Evolutionary conservation across 164 flowering plant genomes (phyloP).

Genomic region (Akebia trifoliata): DNA sequence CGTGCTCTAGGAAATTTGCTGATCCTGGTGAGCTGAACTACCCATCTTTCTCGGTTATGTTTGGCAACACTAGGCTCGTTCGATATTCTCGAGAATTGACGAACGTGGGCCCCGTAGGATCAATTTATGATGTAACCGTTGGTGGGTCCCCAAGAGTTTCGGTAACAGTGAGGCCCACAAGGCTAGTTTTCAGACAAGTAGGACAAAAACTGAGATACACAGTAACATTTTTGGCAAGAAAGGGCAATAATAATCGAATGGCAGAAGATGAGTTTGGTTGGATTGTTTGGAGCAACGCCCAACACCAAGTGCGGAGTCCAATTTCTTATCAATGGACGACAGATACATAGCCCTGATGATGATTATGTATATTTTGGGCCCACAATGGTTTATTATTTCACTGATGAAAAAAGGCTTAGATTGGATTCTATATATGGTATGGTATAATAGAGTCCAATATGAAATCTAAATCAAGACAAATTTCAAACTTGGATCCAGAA

Average conservation of each 20-base stretch:
- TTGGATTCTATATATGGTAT: too few relatives aligned
- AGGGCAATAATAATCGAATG: neutral
- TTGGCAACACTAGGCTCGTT: constrained; percentile 40
- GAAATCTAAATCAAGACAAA: too few relatives aligned
- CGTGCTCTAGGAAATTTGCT: constrained; percentile 40
- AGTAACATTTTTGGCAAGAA: constrained; percentile 50
- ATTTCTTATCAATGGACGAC: constrained; percentile 62
- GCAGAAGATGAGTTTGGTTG: constrained; percentile 45
- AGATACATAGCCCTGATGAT: constrained; percentile 42
- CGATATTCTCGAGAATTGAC: constrained; percentile 61
- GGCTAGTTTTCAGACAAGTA: constrained; percentile 47
- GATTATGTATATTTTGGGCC: too few relatives aligned
- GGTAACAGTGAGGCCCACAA: constrained; percentile 51
- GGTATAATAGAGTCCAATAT: too few relatives aligned
- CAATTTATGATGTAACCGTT: constrained; percentile 40
- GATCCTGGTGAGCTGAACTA: constrained; percentile 75
- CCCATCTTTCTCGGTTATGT: constrained; percentile 75
- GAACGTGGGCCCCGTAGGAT: constrained; percentile 59
- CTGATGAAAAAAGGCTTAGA: too few relatives aligned
- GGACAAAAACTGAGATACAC: constrained; percentile 66
- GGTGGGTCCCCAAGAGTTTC: constrained; percentile 39
- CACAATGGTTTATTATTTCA: too few relatives aligned
- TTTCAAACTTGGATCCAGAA: too few relatives aligned
- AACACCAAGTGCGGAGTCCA: constrained; percentile 65
- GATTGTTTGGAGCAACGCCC: constrained; percentile 50